Conservation (phyloP, 306 rosid genomes). For the Glycine soja region DNA sequence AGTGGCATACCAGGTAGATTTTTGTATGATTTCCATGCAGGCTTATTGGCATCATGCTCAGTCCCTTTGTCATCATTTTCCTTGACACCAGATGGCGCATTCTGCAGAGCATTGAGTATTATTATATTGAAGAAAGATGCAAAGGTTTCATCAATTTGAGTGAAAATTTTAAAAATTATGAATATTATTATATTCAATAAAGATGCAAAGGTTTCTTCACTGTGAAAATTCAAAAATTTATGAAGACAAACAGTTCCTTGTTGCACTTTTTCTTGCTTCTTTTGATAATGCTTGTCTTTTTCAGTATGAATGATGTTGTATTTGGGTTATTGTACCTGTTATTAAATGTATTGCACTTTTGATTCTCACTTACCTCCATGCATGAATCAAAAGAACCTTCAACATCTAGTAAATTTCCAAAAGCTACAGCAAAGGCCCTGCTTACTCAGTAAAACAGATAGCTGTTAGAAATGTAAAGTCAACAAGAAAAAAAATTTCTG, state of each 20-base stretch:
- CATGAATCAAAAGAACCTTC: slow-evolving; percentile 54
- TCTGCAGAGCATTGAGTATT: slow-evolving; percentile 49
- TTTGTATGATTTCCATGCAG: slow-evolving; percentile 44
- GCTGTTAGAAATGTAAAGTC: slow-evolving; percentile 18
- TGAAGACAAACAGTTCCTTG: slow-evolving; percentile 26
- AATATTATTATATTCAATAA: too few relatives aligned
- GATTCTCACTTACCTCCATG: slow-evolving; percentile 54
- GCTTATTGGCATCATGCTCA: slow-evolving; percentile 44
- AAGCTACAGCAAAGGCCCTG: slow-evolving; percentile 66
- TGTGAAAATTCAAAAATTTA: background rate
- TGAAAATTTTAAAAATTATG: too few relatives aligned
- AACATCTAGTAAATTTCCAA: slow-evolving; percentile 57
- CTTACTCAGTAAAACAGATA: slow-evolving; percentile 36
- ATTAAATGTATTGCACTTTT: slow-evolving; percentile 39
- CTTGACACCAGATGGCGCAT: slow-evolving; percentile 35
- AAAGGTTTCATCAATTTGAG: background rate
- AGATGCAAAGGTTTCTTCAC: background rate
- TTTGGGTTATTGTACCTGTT: slow-evolving; percentile 4
- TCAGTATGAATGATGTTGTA: slow-evolving; percentile 35
- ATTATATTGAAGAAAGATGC: slow-evolving; percentile 37
- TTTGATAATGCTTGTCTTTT: slow-evolving; percentile 37
- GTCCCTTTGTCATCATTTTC: slow-evolving; percentile 42
- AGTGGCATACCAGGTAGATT: slow-evolving; percentile 52
- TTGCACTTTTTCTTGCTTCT: slow-evolving; percentile 16
- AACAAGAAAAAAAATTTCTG: slow-evolving; percentile 31